Evolutionary conservation across 352 stramenopile genomes (phyloP).

Genomic region (Phytopythium delawarense): DNA sequence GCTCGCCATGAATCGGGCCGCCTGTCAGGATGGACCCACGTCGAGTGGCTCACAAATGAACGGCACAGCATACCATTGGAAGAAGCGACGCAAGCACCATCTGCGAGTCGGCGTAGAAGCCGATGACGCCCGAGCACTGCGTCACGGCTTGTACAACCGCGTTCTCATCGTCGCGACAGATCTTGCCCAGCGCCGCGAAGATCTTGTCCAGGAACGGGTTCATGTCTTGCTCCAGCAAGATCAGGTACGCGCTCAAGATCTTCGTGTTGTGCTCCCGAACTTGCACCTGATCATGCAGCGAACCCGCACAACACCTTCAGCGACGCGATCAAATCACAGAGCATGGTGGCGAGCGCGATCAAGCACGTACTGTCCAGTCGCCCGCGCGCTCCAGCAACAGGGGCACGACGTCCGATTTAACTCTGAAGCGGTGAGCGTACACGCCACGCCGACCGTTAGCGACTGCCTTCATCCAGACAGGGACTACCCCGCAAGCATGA

Average conservation of each 20-base stretch:
- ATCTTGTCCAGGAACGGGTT: conserved; percentile 72
- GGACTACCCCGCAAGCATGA: not conserved
- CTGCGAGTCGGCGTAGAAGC: conserved; percentile 64
- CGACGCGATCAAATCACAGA: not conserved
- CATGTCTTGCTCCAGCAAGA: conserved; percentile 64
- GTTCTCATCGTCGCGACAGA: conserved; percentile 72
- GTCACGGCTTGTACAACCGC: conserved; percentile 57
- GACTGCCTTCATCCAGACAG: not conserved
- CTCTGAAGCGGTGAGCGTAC: conserved; percentile 10
- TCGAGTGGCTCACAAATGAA: not conserved
- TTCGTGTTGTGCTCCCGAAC: conserved; percentile 68
- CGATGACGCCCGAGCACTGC: conserved; percentile 55
- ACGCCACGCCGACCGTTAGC: not conserved
- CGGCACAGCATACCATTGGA: conserved; percentile 37
- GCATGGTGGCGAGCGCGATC: not conserved
- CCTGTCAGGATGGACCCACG: not conserved
- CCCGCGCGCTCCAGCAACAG: conserved; percentile 60
- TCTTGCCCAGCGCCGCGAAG: conserved; percentile 66
- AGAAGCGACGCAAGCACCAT: conserved; percentile 73
- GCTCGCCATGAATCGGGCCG: not conserved
- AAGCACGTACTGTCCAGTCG: conserved; percentile 60
- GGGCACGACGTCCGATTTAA: conserved; percentile 46
- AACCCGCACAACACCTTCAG: not conserved
- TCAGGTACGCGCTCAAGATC: conserved; percentile 60
- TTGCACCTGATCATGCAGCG: conserved; percentile 31